Evolutionary conservation across 2,329 filamentous ascomycete species (phyloP).

Genomic region (Penicillium sp.): DNA sequence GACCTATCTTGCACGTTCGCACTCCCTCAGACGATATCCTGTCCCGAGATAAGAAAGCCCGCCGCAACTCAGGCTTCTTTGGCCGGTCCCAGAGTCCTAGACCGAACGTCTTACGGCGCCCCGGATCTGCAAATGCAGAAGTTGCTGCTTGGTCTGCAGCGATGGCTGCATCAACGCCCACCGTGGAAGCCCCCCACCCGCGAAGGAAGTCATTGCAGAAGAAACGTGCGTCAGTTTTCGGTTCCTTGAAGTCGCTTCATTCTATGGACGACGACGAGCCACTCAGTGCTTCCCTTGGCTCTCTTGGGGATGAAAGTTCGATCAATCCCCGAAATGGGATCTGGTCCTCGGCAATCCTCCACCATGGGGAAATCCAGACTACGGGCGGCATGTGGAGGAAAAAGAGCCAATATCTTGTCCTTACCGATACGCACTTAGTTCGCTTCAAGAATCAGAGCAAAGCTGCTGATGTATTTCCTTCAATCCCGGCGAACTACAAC

Average conservation of each 20-base stretch:
- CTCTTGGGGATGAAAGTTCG: constrained; percentile 50
- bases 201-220: constrained; percentile 47
- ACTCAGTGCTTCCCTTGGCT: constrained; percentile 50
- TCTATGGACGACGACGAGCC: constrained; percentile 53
- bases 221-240: constrained; percentile 57
- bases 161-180: constrained; percentile 18
- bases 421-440: constrained; percentile 67
- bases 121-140: constrained; percentile 31
- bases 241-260: constrained; percentile 55
- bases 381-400: constrained; percentile 68
- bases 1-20: constrained; percentile 31
- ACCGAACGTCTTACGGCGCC: constrained; percentile 26
- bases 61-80: constrained; percentile 42
- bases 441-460: constrained; percentile 67
- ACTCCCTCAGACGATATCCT: constrained; percentile 39
- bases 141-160: constrained; percentile 22
- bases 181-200: constrained; percentile 32
- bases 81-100: constrained; percentile 26
- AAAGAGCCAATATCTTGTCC: constrained; percentile 69
- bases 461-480: constrained; percentile 62
- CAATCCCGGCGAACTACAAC: constrained; percentile 43
- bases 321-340: constrained; percentile 35
- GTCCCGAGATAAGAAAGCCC: constrained; percentile 33
- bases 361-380: constrained; percentile 69
- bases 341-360: constrained; percentile 52